Percentiles rank a stretch among this genome's conserved stretches.
phyloP scores from a whole-genome alignment of 2,329 filamentous ascomycete genomes.

The Exophiala sp. region DNA sequence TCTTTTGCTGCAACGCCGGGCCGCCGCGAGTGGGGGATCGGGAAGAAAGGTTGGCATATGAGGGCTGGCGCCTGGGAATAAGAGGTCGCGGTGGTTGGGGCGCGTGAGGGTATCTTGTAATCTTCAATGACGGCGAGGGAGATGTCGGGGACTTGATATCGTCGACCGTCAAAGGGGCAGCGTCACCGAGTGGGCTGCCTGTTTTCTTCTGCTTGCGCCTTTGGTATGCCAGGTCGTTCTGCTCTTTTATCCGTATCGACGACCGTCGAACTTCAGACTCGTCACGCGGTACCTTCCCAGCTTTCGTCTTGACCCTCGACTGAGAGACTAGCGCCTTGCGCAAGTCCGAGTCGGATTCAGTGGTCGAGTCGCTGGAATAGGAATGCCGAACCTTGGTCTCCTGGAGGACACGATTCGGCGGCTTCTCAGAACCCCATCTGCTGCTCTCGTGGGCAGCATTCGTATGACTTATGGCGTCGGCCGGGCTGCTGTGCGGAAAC shows the following conservation, averaged over 20 bases:
- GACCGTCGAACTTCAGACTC: constrained; percentile 23
- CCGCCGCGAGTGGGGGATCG: constrained; percentile 37
- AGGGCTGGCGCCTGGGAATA: constrained; percentile 81
- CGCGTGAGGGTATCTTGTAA: constrained; percentile 86
- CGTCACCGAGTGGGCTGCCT: constrained; percentile 31
- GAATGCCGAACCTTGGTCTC: constrained; percentile 26
- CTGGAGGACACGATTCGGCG: constrained; percentile 13
- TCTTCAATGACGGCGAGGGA: constrained; percentile 58
- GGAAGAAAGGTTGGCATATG: constrained; percentile 63
- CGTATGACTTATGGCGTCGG: constrained; percentile 24
- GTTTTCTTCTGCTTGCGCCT: constrained; percentile 48
- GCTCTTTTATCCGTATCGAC: constrained; percentile 28
- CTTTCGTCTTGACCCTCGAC: constrained; percentile 11
- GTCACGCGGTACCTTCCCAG: constrained; percentile 10
- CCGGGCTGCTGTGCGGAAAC: constrained; percentile 14
- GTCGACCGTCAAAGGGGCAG: constrained; percentile 59
- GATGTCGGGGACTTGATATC: constrained; percentile 93
- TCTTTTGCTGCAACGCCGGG: constrained; percentile 63
- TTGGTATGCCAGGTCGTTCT: constrained; percentile 40
- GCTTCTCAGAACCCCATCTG: constrained; percentile 18
- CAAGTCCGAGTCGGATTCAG: constrained; percentile 26
- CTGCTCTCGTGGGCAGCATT: constrained; percentile 8
- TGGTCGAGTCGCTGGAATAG: constrained; percentile 27
- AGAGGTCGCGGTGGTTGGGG: constrained; percentile 84
- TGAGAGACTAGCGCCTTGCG: constrained; percentile 11